A percentile compares a stretch with the other conserved stretches of the same genome.
Conservation (phyloP, 768 basidiomycete species). For the Boletus eberwhitei region DNA sequence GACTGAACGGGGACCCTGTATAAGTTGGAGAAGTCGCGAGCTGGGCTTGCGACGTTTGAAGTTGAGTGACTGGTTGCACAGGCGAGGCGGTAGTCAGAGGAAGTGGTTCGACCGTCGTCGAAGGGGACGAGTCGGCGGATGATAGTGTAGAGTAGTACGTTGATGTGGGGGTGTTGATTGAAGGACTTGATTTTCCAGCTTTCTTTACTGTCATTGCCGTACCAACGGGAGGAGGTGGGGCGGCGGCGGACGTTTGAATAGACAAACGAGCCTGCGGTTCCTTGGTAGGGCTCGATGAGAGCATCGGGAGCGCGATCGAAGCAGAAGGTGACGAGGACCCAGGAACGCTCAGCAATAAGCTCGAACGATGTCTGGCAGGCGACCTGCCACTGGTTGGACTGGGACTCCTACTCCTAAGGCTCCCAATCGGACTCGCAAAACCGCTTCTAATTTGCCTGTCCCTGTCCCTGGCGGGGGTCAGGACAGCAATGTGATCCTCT, state of each 20-base stretch:
- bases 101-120: conserved; percentile 35
- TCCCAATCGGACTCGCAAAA: conserved; percentile 62
- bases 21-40: conserved; percentile 23
- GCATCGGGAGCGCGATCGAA: conserved; percentile 20
- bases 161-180: conserved; percentile 47
- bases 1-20: conserved; percentile 25
- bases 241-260: conserved; percentile 24
- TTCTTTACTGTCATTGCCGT: conserved; percentile 4
- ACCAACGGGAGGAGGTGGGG: conserved; percentile 2
- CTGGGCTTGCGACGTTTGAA: conserved; percentile 8
- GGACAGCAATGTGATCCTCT: conserved; percentile 58
- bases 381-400: conserved; percentile 49
- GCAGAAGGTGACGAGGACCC: conserved; percentile 26
- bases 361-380: conserved; percentile 36
- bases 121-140: conserved; percentile 38
- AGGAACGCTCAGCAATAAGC: conserved; percentile 50
- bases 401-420: conserved; percentile 62
- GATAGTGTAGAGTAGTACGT: conserved; percentile 44
- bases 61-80: conserved; percentile 19
- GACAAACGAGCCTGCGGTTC: conserved; percentile 19
- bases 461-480: conserved; percentile 46
- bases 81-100: conserved; percentile 23
- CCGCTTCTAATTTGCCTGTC: conserved; percentile 44
- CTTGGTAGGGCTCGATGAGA: conserved; percentile 28
- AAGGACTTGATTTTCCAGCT: conserved; percentile 15